A percentile compares a stretch with the other conserved stretches of the same genome.
Conservation (phyloP, 257 asterid species). For the Verbena officinalis region DNA sequence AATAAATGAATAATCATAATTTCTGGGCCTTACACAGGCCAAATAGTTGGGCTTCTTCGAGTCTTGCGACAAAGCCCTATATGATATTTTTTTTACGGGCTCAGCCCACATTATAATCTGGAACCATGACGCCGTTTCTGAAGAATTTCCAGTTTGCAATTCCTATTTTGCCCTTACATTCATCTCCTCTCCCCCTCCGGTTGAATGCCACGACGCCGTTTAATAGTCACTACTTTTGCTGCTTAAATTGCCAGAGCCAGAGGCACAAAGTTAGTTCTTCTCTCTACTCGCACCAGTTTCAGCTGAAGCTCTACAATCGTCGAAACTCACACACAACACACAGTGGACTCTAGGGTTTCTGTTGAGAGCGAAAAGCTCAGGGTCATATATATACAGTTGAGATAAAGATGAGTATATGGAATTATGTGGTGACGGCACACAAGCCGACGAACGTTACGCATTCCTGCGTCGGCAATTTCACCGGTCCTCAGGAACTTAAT, state of each 20-base stretch:
- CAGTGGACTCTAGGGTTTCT: slow-evolving; percentile 34
- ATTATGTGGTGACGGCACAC: slow-evolving; percentile 99
- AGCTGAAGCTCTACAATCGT: neutral
- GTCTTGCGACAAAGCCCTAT: too few species aligned
- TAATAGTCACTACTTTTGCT: too few species aligned
- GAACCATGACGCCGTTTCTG: neutral
- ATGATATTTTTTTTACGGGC: neutral
- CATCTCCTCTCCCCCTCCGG: neutral
- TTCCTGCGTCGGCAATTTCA: slow-evolving; percentile 97
- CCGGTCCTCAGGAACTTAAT: slow-evolving; percentile 92
- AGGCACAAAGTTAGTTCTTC: too few species aligned
- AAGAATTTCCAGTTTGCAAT: neutral
- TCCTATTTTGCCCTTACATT: neutral
- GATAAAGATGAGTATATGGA: slow-evolving; percentile 84
- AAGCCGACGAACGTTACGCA: slow-evolving; percentile 97
- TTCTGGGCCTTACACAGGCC: too few species aligned
- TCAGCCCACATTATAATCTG: neutral
- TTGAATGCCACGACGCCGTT: slow-evolving; percentile 25
- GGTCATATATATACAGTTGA: neutral
- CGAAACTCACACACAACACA: neutral
- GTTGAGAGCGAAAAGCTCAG: neutral
- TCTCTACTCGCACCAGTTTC: neutral
- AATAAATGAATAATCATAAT: too few species aligned
- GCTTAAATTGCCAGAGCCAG: neutral
- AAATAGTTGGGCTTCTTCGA: too few species aligned